Percentiles rank a stretch among this genome's conserved stretches.
Conservation (phyloP, 208 protist genomes). For the Trypanosomatidae sp. region DNA sequence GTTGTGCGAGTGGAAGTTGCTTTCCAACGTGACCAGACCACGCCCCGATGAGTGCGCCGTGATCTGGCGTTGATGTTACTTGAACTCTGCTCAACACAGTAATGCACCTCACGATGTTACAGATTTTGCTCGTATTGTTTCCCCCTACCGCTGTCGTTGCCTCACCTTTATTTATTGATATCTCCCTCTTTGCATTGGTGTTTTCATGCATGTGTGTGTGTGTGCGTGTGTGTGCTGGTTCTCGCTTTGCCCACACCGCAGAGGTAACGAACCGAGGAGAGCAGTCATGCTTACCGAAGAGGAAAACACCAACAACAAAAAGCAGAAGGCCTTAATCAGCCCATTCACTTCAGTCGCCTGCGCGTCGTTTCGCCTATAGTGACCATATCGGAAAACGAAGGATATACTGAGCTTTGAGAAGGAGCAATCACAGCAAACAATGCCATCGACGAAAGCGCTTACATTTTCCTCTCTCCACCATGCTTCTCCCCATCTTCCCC, state of each 20-base stretch:
- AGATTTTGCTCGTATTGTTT: not conserved
- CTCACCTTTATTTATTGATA: not conserved
- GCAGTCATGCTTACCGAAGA: not conserved
- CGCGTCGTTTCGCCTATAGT: not conserved
- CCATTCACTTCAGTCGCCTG: not conserved
- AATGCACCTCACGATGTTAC: not conserved
- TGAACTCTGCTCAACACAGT: too few species aligned
- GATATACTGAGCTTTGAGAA: not conserved
- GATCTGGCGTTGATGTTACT: not conserved
- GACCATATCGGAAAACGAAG: not conserved
- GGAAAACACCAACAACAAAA: not conserved
- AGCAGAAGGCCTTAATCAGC: not conserved
- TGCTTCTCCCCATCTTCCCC: not conserved
- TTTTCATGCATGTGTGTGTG: not conserved
- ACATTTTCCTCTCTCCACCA: not conserved
- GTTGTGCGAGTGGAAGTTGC: not conserved
- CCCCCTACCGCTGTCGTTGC: not conserved
- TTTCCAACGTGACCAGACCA: too few species aligned
- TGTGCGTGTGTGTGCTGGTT: not conserved
- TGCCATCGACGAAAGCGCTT: not conserved
- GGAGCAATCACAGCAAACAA: not conserved
- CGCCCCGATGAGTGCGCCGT: not conserved
- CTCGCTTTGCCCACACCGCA: not conserved
- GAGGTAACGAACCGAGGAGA: not conserved
- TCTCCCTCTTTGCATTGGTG: not conserved